Evolutionary conservation across 441 rosid genomes (phyloP).

Genomic region (Croton setiger): DNA sequence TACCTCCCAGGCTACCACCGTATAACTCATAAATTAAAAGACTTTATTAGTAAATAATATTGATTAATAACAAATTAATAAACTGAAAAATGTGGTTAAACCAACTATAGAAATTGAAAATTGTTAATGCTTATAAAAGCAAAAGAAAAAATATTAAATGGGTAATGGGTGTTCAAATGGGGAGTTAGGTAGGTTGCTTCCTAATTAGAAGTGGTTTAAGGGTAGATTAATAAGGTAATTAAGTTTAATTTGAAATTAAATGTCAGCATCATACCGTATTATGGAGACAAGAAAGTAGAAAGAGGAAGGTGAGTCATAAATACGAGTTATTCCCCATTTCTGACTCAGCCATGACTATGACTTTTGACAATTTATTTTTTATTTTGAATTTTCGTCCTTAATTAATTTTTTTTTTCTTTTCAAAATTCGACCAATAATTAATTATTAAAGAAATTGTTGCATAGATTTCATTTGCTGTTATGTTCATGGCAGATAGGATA

Average conservation of each 20-base stretch:
- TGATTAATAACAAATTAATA: too few species aligned
- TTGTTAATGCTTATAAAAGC: background rate
- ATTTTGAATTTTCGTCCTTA: too few species aligned
- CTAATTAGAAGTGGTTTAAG: background rate
- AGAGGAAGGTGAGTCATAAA: slow-evolving; percentile 27
- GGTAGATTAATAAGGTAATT: too few species aligned
- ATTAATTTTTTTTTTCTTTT: background rate
- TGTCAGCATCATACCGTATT: slow-evolving; percentile 12
- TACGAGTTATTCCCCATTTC: slow-evolving; percentile 32
- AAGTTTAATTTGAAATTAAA: background rate
- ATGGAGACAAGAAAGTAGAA: background rate
- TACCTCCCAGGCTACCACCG: too few species aligned
- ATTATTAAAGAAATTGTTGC: background rate
- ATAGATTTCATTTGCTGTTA: too few species aligned
- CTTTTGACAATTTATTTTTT: slow-evolving; percentile 9
- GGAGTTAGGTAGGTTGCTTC: background rate
- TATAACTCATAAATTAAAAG: too few species aligned
- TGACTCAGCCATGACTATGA: slow-evolving; percentile 46
- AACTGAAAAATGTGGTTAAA: too few species aligned
- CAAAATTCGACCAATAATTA: background rate
- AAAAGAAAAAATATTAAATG: background rate
- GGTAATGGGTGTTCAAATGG: background rate
- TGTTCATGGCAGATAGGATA: too few species aligned
- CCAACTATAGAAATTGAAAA: background rate
- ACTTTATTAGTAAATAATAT: too few species aligned